Evolutionary conservation across 2,329 filamentous ascomycete genomes (phyloP).

Genomic region (Penicillium sp.): DNA sequence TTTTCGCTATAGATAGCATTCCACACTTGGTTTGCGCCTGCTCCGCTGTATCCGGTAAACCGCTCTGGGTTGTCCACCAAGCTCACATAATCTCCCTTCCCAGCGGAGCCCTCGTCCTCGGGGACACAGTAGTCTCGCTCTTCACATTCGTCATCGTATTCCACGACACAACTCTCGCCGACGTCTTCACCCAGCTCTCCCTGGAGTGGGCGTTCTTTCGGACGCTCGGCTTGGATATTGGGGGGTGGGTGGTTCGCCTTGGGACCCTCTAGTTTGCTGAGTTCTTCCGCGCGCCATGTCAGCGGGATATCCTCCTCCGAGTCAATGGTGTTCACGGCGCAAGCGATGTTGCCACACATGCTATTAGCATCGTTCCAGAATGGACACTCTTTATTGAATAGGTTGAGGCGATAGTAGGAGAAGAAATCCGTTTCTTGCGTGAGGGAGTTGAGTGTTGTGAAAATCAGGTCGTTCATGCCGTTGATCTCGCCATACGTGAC

Average conservation of each 20-base stretch:
- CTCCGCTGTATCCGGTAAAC: slow-evolving; percentile 89
- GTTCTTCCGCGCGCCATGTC: slow-evolving; percentile 87
- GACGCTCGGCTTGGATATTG: slow-evolving; percentile 67
- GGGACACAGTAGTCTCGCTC: slow-evolving; percentile 95
- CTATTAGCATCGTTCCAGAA: slow-evolving; percentile 94
- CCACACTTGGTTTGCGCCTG: slow-evolving; percentile 87
- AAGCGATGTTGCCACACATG: slow-evolving; percentile 96
- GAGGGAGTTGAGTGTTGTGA: slow-evolving; percentile 74
- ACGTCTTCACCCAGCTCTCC: slow-evolving; percentile 82
- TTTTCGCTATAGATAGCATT: slow-evolving; percentile 96
- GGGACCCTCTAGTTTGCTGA: slow-evolving; percentile 89
- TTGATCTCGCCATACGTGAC: slow-evolving; percentile 92
- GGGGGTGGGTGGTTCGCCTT: slow-evolving; percentile 84
- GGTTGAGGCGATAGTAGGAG: slow-evolving; percentile 91
- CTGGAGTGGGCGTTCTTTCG: slow-evolving; percentile 70
- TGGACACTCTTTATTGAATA: slow-evolving; percentile 91
- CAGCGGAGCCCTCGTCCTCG: slow-evolving; percentile 82
- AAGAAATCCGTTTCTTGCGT: slow-evolving; percentile 94
- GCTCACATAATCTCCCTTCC: slow-evolving; percentile 95
- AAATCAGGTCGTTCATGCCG: slow-evolving; percentile 72
- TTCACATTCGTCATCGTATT: slow-evolving; percentile 97
- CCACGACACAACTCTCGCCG: slow-evolving; percentile 92
- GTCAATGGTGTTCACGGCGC: slow-evolving; percentile 90
- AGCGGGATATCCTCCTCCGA: slow-evolving; percentile 91
- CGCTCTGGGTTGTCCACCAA: slow-evolving; percentile 89